A percentile compares a stretch with the other conserved stretches of the same genome.
phyloP scores from a whole-genome alignment of 257 asterid genomes.

The Anisodus acutangulus region DNA sequence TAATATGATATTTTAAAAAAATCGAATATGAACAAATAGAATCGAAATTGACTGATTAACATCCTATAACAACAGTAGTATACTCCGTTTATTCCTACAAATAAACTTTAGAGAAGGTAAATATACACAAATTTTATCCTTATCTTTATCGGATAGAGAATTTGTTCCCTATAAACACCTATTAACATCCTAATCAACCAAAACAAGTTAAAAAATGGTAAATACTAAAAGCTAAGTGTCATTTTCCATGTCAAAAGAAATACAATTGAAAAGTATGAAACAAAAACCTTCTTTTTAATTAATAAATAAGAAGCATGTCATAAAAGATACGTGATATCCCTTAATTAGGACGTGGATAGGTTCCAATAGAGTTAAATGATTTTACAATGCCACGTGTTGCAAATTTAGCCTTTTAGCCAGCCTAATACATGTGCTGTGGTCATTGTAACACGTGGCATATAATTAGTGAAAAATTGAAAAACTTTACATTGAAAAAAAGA shows the following conservation, averaged over 20 bases:
- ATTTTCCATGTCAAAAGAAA: background rate
- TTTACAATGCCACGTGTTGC: conserved; percentile 54
- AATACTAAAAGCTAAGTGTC: background rate
- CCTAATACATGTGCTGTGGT: background rate
- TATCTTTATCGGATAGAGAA: no score
- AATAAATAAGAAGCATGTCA: conserved; percentile 39
- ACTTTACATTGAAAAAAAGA: background rate
- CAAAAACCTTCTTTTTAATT: background rate
- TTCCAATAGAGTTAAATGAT: conserved; percentile 33
- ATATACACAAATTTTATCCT: no score
- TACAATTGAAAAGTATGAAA: background rate
- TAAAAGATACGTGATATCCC: conserved; percentile 55
- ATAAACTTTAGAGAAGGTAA: no score
- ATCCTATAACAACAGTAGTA: no score
- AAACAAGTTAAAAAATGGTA: background rate
- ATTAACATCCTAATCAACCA: no score
- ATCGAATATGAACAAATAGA: no score
- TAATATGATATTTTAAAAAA: no score
- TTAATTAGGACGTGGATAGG: conserved; percentile 53
- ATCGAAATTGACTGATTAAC: no score
- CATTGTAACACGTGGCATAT: background rate
- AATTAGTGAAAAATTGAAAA: background rate
- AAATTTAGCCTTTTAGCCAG: conserved; percentile 6
- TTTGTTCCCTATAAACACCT: no score
- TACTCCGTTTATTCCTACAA: no score